phyloP scores from a whole-genome alignment of 768 basidiomycete species.

The Collybia sordida region DNA sequence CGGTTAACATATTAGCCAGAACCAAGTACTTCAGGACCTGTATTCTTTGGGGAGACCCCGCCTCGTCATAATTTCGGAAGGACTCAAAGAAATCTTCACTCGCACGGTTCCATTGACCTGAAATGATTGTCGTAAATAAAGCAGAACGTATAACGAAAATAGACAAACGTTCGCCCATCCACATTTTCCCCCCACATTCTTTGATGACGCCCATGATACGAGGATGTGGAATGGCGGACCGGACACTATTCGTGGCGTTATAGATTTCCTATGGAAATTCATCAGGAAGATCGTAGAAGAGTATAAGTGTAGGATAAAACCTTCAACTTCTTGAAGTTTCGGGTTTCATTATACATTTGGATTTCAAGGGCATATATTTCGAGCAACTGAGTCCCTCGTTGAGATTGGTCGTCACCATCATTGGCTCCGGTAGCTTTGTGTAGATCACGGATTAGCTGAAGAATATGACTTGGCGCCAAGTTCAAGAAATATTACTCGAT shows the following conservation, averaged over 20 bases:
- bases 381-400: constrained; percentile 89
- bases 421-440: constrained; percentile 61
- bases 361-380: constrained; percentile 99
- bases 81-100: constrained; percentile 99
- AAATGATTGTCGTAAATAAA: not conserved
- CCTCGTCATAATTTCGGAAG: constrained; percentile 98
- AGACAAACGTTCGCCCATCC: constrained; percentile 95
- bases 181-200: constrained; percentile 99
- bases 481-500: not conserved
- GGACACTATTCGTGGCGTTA: constrained; percentile 89
- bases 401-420: constrained; percentile 82
- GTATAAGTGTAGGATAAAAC: constrained; percentile 33
- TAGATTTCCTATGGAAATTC: constrained; percentile 78
- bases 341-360: constrained; percentile 98
- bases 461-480: constrained; percentile 1
- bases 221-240: constrained; percentile 96
- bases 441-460: constrained; percentile 75
- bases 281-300: not conserved
- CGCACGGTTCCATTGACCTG: constrained; percentile 95
- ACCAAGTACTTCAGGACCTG: constrained; percentile 99
- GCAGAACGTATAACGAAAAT: no score
- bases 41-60: constrained; percentile 93
- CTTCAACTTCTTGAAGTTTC: constrained; percentile 95
- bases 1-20: constrained; percentile 96
- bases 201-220: constrained; percentile 99